A percentile compares a stretch with the other conserved stretches of the same genome.
These are phyloP conservation scores for Pyricularia sp. DNA, from an alignment of 2,329 filamentous ascomycete species.

Conservation along the genomic window DNA sequence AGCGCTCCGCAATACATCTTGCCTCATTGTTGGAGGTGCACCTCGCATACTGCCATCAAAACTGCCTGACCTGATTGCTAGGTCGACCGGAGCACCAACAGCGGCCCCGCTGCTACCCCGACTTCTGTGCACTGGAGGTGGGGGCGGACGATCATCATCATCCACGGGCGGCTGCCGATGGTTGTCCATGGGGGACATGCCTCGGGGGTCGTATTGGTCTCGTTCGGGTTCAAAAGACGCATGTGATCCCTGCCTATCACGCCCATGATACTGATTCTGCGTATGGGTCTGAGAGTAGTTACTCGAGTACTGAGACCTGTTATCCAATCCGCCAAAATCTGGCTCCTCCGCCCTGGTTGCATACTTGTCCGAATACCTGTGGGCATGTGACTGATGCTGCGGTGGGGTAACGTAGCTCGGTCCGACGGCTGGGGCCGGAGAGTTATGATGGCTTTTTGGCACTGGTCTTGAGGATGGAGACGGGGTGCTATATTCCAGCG, in stretches of 20 bases:
- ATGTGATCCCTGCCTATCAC: constrained; percentile 24
- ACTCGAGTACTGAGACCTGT: constrained; percentile 1
- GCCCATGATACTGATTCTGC: background rate
- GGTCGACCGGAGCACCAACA: constrained; percentile 15
- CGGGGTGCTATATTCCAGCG: constrained; percentile 35
- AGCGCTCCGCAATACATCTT: constrained; percentile 43
- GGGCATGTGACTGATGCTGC: constrained; percentile 8
- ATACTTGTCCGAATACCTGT: constrained; percentile 16
- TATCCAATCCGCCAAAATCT: constrained; percentile 17
- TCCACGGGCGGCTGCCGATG: constrained; percentile 16
- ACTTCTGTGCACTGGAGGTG: constrained; percentile 41
- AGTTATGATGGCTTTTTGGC: constrained; percentile 23
- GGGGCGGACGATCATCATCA: constrained; percentile 36
- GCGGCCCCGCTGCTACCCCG: constrained; percentile 30
- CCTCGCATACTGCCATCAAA: constrained; percentile 30
- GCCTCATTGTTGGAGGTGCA: constrained; percentile 36
- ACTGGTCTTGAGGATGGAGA: constrained; percentile 19
- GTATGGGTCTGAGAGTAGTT: background rate
- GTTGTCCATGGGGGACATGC: background rate
- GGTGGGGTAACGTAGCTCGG: constrained; percentile 8
- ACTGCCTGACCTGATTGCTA: constrained; percentile 21
- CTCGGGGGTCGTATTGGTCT: background rate
- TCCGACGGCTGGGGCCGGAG: constrained; percentile 14
- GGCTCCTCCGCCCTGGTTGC: constrained; percentile 22
- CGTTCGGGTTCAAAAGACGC: constrained; percentile 18